A percentile compares a stretch with the other conserved stretches of the same genome.
Conservation (phyloP, 352 stramenopile genomes). For the Pythium insidiosum region DNA sequence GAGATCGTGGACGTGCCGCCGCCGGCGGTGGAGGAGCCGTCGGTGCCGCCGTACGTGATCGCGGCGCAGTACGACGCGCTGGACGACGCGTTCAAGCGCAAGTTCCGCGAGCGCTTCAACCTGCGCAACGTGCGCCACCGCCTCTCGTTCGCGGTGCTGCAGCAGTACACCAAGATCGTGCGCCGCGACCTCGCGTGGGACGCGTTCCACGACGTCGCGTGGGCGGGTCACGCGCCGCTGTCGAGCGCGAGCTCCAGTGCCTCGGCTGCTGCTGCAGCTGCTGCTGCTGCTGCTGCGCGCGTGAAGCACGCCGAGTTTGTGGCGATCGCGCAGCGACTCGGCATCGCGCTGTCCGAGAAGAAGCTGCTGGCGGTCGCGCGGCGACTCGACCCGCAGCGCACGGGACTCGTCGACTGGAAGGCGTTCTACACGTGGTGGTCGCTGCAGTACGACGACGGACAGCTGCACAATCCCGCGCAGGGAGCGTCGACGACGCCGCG, state of each 20-base stretch:
- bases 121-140: conserved; percentile 51
- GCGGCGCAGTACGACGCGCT: conserved; percentile 51
- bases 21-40: conserved; percentile 21
- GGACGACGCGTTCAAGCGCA: conserved; percentile 28
- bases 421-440: conserved; percentile 63
- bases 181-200: conserved; percentile 48
- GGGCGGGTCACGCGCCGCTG: background rate
- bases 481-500: too few relatives aligned
- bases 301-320: conserved; percentile 45
- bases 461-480: too few relatives aligned
- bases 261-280: background rate
- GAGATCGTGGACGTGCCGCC: conserved; percentile 32
- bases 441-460: conserved; percentile 22
- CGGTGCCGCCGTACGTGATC: conserved; percentile 40
- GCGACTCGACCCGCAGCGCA: conserved; percentile 41
- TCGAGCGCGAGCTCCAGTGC: background rate
- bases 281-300: conserved; percentile 1
- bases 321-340: conserved; percentile 28
- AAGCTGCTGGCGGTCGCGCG: conserved; percentile 33
- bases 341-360: conserved; percentile 29
- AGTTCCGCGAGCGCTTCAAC: conserved; percentile 52
- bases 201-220: conserved; percentile 29
- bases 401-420: conserved; percentile 47
- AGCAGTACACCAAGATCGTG: conserved; percentile 58
- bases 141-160: conserved; percentile 48